Evolutionary conservation across 1,139 yeast genomes (phyloP).

Genomic region (Geotrichum citri-aurantii): DNA sequence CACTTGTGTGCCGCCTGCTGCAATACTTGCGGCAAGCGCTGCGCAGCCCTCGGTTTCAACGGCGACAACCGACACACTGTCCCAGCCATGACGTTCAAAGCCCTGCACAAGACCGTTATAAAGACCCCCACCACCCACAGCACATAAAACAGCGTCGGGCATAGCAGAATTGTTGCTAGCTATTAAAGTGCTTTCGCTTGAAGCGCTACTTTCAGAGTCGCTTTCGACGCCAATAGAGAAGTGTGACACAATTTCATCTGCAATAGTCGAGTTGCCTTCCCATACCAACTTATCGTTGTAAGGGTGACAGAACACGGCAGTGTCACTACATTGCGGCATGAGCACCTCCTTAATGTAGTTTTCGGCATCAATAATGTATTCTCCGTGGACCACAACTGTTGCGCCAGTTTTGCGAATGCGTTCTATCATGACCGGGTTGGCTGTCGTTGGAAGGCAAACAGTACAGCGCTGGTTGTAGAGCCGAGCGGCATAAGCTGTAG

Average conservation of each 20-base stretch:
- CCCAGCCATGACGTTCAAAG: conserved; percentile 40
- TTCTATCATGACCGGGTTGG: conserved; percentile 41
- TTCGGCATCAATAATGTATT: conserved; percentile 60
- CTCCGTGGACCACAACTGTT: conserved; percentile 49
- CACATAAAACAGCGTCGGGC: conserved; percentile 58
- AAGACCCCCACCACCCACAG: conserved; percentile 73
- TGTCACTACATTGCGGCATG: conserved; percentile 27
- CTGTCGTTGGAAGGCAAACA: conserved; percentile 55
- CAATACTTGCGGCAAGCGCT: conserved; percentile 48
- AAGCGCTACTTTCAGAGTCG: neutral
- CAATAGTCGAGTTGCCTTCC: conserved; percentile 60
- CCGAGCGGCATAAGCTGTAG: conserved; percentile 59
- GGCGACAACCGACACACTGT: conserved; percentile 47
- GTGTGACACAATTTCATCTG: conserved; percentile 52
- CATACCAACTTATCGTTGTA: conserved; percentile 58
- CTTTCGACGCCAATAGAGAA: conserved; percentile 23
- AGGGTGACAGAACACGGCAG: conserved; percentile 58
- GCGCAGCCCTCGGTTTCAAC: conserved; percentile 61
- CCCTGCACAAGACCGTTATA: conserved; percentile 61
- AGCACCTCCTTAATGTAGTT: conserved; percentile 41
- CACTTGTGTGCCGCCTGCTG: conserved; percentile 37
- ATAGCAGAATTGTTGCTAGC: neutral
- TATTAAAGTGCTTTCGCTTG: neutral
- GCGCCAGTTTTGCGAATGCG: conserved; percentile 50
- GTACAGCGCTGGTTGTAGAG: conserved; percentile 45